Base-by-base conservation (phyloP, 371 early-diverging fungal genomes). In the Zychaea mexicana region DNA sequence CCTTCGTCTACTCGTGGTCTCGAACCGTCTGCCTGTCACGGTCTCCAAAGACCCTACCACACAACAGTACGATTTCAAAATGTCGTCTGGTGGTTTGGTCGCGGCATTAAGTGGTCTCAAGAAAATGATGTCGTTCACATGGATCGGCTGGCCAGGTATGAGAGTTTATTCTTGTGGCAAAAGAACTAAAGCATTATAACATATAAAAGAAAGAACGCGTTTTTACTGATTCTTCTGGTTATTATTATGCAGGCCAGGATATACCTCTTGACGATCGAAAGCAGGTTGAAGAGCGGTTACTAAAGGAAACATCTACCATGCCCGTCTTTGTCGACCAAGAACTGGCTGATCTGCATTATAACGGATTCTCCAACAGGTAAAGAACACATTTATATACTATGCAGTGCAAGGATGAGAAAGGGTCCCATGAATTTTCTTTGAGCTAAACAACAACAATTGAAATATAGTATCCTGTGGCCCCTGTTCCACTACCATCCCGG, bases 111-210 rank as follows among this genome's bases (percentile, higher is more conserved):
- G 92, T 38, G 96, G 98, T 8, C 79, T 99, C 38, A 95, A 96
- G 77, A 93, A 95, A 60, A 90, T 91, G 77, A 96, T 98, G 92
- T 82, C 90, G 58, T 99, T 99, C 80, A 94, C 92, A 2, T 99
- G 99, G 99, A 95, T 99, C 68, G 99, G 99, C 21, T 99, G 99
- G 96, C 98, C 99, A 42, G 97, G 96, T 87, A 82, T n/a, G n/a
- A n/a, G 90, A 72, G 92, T 88, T 15, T 45, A 2, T 28, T n/a
- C n/a, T n/a, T n/a, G n/a, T n/a, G n/a, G n/a, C n/a, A 15, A 4
- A 36, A 36, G 10, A 36, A 36, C 36, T n/a, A n/a, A n/a, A n/a
- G n/a, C n/a, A n/a, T n/a, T 33, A 33, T 33, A 33, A 33, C 12
- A 33, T 33, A 42, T 1, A 42, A 42, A 42, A 42, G 42, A n/a